A percentile compares a stretch with the other conserved stretches of the same genome.
phyloP scores from a whole-genome alignment of 2,329 filamentous ascomycete genomes.

The Colletotrichum horii region DNA sequence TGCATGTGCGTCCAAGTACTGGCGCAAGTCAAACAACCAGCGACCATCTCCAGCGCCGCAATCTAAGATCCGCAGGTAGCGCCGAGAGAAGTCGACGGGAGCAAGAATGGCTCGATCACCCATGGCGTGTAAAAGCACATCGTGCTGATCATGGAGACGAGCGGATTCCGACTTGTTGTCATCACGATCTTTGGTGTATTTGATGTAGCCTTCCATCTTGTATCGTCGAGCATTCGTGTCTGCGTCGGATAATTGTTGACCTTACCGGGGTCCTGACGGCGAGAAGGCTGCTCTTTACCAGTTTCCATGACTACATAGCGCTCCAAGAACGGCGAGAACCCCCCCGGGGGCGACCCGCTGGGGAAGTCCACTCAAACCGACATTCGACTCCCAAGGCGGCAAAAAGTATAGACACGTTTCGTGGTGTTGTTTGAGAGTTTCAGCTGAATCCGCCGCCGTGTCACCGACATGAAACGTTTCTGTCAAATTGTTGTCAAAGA shows the following conservation, averaged over 20 bases:
- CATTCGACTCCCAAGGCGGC: neutral
- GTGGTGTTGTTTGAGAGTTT: neutral
- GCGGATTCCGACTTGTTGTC: neutral
- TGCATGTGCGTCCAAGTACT: neutral
- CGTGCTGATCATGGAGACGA: constrained; percentile 4
- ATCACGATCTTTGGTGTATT: neutral
- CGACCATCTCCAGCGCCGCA: constrained; percentile 3
- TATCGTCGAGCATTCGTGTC: neutral
- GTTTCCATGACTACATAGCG: neutral
- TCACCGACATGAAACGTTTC: neutral
- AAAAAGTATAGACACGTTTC: neutral
- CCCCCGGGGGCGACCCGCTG: neutral
- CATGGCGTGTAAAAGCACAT: constrained; percentile 1
- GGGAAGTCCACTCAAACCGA: neutral
- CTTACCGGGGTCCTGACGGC: neutral
- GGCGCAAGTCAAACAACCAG: constrained; percentile 9
- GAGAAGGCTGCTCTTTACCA: neutral
- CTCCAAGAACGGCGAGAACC: neutral
- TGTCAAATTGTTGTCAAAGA: neutral
- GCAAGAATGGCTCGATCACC: neutral
- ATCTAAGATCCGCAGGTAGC: neutral
- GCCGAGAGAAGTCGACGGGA: constrained; percentile 1
- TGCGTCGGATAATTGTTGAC: neutral
- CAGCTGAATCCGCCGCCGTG: neutral
- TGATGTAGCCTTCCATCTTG: neutral